phyloP scores from a whole-genome alignment of 1,284 basidiomycete species.

The Inonotus hispidus region DNA sequence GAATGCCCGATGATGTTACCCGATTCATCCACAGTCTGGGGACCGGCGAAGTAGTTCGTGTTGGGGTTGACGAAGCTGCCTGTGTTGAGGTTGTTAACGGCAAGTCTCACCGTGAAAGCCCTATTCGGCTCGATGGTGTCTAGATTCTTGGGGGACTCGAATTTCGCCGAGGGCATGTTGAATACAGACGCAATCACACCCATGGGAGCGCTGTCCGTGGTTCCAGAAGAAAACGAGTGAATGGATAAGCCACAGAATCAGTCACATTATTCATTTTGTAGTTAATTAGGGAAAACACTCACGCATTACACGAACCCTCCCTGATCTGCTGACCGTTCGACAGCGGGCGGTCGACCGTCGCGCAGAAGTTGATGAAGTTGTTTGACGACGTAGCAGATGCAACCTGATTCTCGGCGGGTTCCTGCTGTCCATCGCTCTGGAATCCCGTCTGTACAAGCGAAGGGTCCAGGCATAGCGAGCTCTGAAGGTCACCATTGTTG shows the following conservation, averaged over 20 bases:
- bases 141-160: slow-evolving; percentile 43
- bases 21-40: slow-evolving; percentile 35
- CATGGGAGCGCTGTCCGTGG: slow-evolving; percentile 35
- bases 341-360: slow-evolving; percentile 31
- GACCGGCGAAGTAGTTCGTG: slow-evolving; percentile 44
- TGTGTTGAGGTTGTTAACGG: slow-evolving; percentile 38
- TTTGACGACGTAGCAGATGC: slow-evolving; percentile 44
- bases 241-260: neutral
- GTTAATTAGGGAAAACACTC: neutral
- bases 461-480: slow-evolving; percentile 35
- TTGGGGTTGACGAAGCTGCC: slow-evolving; percentile 53
- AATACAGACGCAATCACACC: slow-evolving; percentile 42
- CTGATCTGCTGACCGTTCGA: slow-evolving; percentile 43
- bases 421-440: slow-evolving; percentile 39
- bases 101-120: slow-evolving; percentile 45
- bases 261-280: neutral
- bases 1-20: slow-evolving; percentile 50
- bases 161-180: slow-evolving; percentile 53
- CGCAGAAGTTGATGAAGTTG: slow-evolving; percentile 53
- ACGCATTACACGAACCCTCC: slow-evolving; percentile 54
- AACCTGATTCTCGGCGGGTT: slow-evolving; percentile 32
- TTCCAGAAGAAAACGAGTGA: neutral
- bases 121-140: slow-evolving; percentile 40
- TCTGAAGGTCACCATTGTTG: slow-evolving; percentile 26
- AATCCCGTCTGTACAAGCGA: slow-evolving; percentile 42